Conservation (phyloP, 2,329 filamentous ascomycete species). For the Beauveria rudraprayagi region DNA sequence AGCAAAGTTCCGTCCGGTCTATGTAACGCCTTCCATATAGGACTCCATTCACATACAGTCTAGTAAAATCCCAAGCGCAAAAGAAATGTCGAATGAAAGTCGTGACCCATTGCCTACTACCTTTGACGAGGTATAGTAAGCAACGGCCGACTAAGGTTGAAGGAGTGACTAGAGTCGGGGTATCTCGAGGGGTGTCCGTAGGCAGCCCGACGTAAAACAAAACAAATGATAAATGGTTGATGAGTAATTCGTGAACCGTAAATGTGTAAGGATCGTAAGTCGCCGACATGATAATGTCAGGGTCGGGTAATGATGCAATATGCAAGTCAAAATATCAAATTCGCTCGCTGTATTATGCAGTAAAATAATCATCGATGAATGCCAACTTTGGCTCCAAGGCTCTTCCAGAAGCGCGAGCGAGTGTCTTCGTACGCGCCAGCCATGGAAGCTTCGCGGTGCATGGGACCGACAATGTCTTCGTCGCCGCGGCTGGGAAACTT, state of each 20-base stretch:
- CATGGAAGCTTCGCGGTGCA: slow-evolving; percentile 59
- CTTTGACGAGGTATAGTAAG: slow-evolving; percentile 12
- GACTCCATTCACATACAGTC: slow-evolving; percentile 2
- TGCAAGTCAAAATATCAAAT: not conserved
- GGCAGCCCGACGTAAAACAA: slow-evolving; percentile 7
- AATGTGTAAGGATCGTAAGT: slow-evolving; percentile 11
- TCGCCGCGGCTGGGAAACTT: slow-evolving; percentile 87
- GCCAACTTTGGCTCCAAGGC: slow-evolving; percentile 38
- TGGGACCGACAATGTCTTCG: slow-evolving; percentile 87
- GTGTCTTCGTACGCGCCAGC: slow-evolving; percentile 36
- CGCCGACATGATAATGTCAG: slow-evolving; percentile 12
- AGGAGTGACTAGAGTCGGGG: slow-evolving; percentile 21
- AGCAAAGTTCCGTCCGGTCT: slow-evolving; percentile 8
- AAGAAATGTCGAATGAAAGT: not conserved
- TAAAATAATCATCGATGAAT: slow-evolving; percentile 13
- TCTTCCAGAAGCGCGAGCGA: slow-evolving; percentile 41
- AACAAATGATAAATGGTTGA: slow-evolving; percentile 21
- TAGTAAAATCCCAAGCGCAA: slow-evolving; percentile 1
- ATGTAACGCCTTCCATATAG: slow-evolving; percentile 3
- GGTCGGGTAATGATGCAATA: not conserved
- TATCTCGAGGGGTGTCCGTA: slow-evolving; percentile 16
- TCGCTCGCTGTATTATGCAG: not conserved
- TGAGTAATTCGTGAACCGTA: not conserved
- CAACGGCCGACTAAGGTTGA: slow-evolving; percentile 8
- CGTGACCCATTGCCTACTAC: not conserved